Conservation (phyloP, 208 protist species). For the Blechomonas ayalai region DNA sequence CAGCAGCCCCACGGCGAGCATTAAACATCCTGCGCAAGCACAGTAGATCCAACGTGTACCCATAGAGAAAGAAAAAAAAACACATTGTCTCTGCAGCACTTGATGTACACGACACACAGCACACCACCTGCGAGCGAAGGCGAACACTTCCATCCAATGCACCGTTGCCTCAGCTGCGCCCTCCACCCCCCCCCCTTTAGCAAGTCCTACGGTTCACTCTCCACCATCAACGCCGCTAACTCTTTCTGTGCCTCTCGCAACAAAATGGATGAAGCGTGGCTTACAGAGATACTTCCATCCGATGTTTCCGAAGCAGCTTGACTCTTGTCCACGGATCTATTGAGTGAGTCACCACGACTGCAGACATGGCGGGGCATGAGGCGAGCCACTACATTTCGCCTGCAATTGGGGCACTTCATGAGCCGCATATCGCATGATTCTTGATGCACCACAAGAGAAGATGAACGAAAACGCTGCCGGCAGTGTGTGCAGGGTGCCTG, state of each 20-base stretch:
- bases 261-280: slow-evolving; percentile 42
- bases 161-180: neutral
- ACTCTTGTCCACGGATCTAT: neutral
- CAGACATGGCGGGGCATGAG: slow-evolving; percentile 6
- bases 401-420: slow-evolving; percentile 12
- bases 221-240: slow-evolving; percentile 42
- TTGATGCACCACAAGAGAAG: slow-evolving; percentile 14
- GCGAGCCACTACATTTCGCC: slow-evolving; percentile 4
- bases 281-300: slow-evolving; percentile 8
- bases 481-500: slow-evolving; percentile 25
- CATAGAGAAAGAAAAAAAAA: no score
- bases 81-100: no score
- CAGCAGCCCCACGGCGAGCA: no score
- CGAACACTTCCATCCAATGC: no score
- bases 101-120: no score
- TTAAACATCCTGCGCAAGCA: no score
- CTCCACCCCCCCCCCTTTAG: neutral
- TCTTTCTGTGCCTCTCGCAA: slow-evolving; percentile 59
- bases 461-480: slow-evolving; percentile 8
- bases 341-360: neutral
- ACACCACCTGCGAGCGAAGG: no score
- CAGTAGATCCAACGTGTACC: no score
- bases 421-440: slow-evolving; percentile 17
- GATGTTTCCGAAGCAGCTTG: slow-evolving; percentile 1
- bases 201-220: slow-evolving; percentile 17